Evolutionary conservation across 306 rosid genomes (phyloP), one percentile per base, ranked within the genome.

Genomic region (Inga leiocalycina): DNA sequence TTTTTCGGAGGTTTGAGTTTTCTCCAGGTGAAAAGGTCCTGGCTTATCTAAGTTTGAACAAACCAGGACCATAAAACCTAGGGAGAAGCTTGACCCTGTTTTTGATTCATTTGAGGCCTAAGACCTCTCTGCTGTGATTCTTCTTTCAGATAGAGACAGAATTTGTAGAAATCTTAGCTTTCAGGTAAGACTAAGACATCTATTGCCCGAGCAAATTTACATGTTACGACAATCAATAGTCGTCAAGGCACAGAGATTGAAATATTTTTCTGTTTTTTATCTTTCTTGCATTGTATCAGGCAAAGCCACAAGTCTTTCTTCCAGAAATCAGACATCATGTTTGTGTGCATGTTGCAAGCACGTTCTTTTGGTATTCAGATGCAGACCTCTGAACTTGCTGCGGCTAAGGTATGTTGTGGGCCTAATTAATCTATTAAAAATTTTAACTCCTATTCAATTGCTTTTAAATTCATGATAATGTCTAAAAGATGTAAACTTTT

Each of bases 121-220:
- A 84, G 19, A 61, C 32, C 37, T 35, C 32, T 34, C 61, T 77
- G 14, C 66, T 88, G 72, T 65, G 69, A 30, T 83, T 76, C 10
- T 85, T 86, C 35, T 75, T 86, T 79, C 83, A 93, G 99, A 65
- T 92, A 65, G 94, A 92, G 35, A 54, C 98, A 10, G 89, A 92
- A 73, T 93, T 96, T 79, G 90, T 88, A 77, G 97, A 96, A 85
- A 81, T 96, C 45, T 88, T 96, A 84, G 93, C 98, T 19, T 92
- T 96, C 89, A 93, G 94, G 98, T 93, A 83, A 70, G 83, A 79
- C 54, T 22, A 22, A 45, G 54, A 75, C 76, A 70, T 52, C 19
- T 49, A 16, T 46, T 69, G 27, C 51, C 22, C 81, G 37, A 75
- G 76, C 80, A 44, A 68, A 16, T 16, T 49, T 48, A 34, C 37